phyloP scores from a whole-genome alignment of 352 stramenopile species.

The Globisporangium middletonii region DNA sequence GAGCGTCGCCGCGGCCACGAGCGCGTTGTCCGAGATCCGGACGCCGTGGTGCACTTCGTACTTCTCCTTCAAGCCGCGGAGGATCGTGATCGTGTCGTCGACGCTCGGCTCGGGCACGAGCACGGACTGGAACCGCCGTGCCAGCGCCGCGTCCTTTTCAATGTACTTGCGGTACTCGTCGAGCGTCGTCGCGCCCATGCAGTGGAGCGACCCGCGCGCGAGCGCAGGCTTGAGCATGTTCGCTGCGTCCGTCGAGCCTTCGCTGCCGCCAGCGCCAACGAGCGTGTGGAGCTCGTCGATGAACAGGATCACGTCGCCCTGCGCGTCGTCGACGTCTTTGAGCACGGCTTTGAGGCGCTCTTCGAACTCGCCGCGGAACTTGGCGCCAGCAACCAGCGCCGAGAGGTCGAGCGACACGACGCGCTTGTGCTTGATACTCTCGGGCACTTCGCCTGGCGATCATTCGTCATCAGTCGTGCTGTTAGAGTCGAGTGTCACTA shows the following conservation, averaged over 20 bases:
- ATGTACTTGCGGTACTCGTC: slow-evolving; percentile 98
- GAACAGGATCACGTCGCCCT: slow-evolving; percentile 98
- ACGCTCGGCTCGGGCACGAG: slow-evolving; percentile 92
- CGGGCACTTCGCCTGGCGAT: slow-evolving; percentile 88
- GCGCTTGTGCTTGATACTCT: slow-evolving; percentile 82
- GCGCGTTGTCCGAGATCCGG: slow-evolving; percentile 89
- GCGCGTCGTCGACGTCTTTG: slow-evolving; percentile 89
- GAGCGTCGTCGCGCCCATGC: slow-evolving; percentile 97
- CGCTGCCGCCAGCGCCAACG: slow-evolving; percentile 90
- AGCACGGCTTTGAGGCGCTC: slow-evolving; percentile 95
- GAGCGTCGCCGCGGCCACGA: slow-evolving; percentile 94
- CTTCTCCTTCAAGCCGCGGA: slow-evolving; percentile 93
- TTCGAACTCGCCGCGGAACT: slow-evolving; percentile 98
- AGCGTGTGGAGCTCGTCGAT: slow-evolving; percentile 98
- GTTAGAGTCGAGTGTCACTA: too few species aligned
- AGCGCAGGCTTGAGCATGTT: slow-evolving; percentile 99
- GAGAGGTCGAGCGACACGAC: slow-evolving; percentile 96
- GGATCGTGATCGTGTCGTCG: slow-evolving; percentile 94
- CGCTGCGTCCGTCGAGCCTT: slow-evolving; percentile 95
- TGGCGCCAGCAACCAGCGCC: slow-evolving; percentile 95
- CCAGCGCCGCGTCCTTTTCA: slow-evolving; percentile 98
- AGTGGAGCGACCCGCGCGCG: slow-evolving; percentile 93
- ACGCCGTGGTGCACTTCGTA: slow-evolving; percentile 98
- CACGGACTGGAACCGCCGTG: slow-evolving; percentile 97
- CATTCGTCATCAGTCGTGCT: too few species aligned